Base-by-base conservation (phyloP, 352 stramenopile genomes). In the Pythium dissotocum region DNA sequence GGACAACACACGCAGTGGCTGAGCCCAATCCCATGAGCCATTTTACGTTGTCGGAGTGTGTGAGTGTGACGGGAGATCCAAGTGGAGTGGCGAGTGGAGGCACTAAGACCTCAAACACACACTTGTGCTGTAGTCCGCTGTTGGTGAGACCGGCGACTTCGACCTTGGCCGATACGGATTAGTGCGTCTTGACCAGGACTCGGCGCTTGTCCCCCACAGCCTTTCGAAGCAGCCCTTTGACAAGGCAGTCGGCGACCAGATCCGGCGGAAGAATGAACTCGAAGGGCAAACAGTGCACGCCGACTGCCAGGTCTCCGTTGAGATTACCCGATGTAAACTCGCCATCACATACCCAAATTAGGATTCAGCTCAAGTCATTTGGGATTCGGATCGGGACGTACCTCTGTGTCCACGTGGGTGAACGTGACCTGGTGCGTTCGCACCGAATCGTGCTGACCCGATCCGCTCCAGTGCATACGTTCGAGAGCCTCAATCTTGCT, bases 71-170 rank as follows among this genome's bases (percentile, higher is more conserved):
- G 16, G 54, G n/a, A 4, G 32, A 48, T 5, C 54, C 54, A 6
- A 60, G 32, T 3, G 54, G 54, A 4, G 42, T 40, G 2, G 32
- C 30, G 12, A 26, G 12, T 13, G 54, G 54, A 5, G 42, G 54
- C n/a, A 26, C 18, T 0, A 32, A 6, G 18, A 60, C n/a, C 6
- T 36, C 42, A 24, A 60, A 60, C 6, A 18, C 12, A 49, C n/a
- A 35, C 8, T 48, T 60, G 1, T 60, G 54, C 32, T 18, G 13
- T 4, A 49, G 18, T 21, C 26, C 24, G 21, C 0, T 24, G 35
- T 49, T 60, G 7, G 54, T 44, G 1, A 60, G 54, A 32, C 54
- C 54, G 4, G 54, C 54, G 33, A 30, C 33, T 18, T 60, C 54
- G 33, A 60, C 33, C 9, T 46, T 60, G n/a, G 54, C 32, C 2